phyloP scores from a whole-genome alignment of 148 eudicot genomes.

The Talinum fruticosum region DNA sequence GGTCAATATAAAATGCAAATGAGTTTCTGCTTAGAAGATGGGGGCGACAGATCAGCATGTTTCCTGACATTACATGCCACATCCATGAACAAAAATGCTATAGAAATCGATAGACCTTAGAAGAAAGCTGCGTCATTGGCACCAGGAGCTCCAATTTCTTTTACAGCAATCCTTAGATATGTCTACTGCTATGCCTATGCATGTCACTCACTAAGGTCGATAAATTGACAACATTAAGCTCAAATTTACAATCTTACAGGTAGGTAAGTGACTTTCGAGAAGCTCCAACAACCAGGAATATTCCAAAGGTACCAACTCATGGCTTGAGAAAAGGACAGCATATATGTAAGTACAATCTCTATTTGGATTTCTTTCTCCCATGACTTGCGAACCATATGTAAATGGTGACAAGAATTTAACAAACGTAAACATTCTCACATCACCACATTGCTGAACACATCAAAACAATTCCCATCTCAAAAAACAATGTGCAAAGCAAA shows the following conservation, averaged over 20 bases:
- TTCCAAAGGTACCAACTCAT: too few species aligned
- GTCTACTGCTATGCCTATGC: background rate
- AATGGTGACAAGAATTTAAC: background rate
- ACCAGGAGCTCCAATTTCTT: background rate
- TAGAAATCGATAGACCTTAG: background rate
- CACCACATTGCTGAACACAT: background rate
- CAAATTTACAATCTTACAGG: too few species aligned
- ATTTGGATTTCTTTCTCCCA: too few species aligned
- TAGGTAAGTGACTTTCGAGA: too few species aligned
- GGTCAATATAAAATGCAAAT: background rate
- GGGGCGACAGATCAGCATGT: background rate
- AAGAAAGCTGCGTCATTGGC: background rate
- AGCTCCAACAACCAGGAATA: too few species aligned
- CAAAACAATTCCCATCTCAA: background rate
- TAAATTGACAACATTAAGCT: background rate
- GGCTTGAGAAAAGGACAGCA: too few species aligned
- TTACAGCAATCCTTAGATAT: background rate
- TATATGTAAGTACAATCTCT: too few species aligned
- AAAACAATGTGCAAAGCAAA: background rate
- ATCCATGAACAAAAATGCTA: background rate
- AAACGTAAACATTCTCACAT: background rate
- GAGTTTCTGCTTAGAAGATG: background rate
- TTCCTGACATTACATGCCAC: background rate
- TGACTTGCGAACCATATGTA: too few species aligned
- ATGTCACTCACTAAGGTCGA: background rate